Evolutionary conservation across 306 rosid species (phyloP).

Genomic region (Inga laurina): DNA sequence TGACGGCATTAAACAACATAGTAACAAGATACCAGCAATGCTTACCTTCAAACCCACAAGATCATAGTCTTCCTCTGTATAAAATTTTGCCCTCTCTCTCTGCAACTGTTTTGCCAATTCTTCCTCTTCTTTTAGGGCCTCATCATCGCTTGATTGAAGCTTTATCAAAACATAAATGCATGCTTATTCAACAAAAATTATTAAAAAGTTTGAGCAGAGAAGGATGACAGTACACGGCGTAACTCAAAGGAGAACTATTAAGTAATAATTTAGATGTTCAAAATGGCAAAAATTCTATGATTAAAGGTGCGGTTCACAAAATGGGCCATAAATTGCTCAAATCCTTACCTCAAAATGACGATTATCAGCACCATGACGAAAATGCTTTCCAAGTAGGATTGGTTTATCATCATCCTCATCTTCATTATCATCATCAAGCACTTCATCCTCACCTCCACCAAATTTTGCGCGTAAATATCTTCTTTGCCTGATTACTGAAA

Average conservation of each 20-base stretch:
- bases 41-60: conserved; percentile 66
- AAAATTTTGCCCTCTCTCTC: conserved; percentile 55
- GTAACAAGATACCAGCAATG: conserved; percentile 4
- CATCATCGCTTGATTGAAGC: conserved; percentile 79
- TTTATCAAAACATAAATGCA: conserved; percentile 37
- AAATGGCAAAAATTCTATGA: background rate
- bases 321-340: conserved; percentile 6
- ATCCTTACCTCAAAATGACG: conserved; percentile 70
- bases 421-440: conserved; percentile 59
- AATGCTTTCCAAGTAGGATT: conserved; percentile 48
- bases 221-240: background rate
- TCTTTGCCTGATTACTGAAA: conserved; percentile 62
- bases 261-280: background rate
- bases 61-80: conserved; percentile 70
- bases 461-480: conserved; percentile 55
- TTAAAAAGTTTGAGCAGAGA: conserved; percentile 16
- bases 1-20: conserved; percentile 19
- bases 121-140: conserved; percentile 77
- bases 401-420: conserved; percentile 52
- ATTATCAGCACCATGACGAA: conserved; percentile 72
- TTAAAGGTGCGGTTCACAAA: background rate
- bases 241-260: background rate
- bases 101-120: conserved; percentile 56
- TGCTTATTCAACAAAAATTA: conserved; percentile 33
- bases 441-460: conserved; percentile 71